Evolutionary conservation across 2,329 filamentous ascomycete genomes (phyloP), one percentile per base, ranked within the genome.

Genomic region (Colletotrichum kahawae): DNA sequence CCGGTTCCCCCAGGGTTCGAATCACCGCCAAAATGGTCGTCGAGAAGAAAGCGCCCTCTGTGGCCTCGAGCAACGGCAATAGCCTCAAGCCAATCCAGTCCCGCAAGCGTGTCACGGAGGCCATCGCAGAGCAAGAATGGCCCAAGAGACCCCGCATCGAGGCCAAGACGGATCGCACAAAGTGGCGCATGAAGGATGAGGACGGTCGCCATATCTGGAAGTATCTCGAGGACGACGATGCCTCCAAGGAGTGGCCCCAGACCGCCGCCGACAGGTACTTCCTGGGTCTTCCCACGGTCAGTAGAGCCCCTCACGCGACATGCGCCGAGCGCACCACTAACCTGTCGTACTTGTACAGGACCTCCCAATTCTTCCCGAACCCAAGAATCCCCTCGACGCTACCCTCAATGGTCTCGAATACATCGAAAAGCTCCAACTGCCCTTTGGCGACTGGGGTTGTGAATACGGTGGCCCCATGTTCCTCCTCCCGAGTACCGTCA

Each of bases 391-490:
- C 7, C 88, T 97, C 71, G 91, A 97, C 78, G 89, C 95, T 6
- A 95, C 95, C 4, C 88, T 90, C 75, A 99, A 99, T 85, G 95
- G 94, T 48, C 89, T 98, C 69, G 87, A 91, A 5, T 98, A 98
- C 87, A 98, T 97, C 86, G 94, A 96, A 72, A 91, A 96, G 77
- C 90, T 98, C 29, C 97, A 99, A 83, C 89, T 98, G 2, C 92
- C 93, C 16, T 93, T 95, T 1, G 97, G 97, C 7, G 95, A 98
- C 81, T 99, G 97, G 97, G 97, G 90, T 7, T 98, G 96, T 86
- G 97, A 99, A 83, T 99, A 99, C 86, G 97, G 97, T 70, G 97
- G 97, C 1, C 97, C 97, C 5, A 96, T 98, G 95, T 99, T 99
- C 82, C 90, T 98, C 51, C 88, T 98, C 2, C 95, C 96, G 0